phyloP scores from a whole-genome alignment of 2,329 filamentous ascomycete species.

The Aspergillus cejpii region DNA sequence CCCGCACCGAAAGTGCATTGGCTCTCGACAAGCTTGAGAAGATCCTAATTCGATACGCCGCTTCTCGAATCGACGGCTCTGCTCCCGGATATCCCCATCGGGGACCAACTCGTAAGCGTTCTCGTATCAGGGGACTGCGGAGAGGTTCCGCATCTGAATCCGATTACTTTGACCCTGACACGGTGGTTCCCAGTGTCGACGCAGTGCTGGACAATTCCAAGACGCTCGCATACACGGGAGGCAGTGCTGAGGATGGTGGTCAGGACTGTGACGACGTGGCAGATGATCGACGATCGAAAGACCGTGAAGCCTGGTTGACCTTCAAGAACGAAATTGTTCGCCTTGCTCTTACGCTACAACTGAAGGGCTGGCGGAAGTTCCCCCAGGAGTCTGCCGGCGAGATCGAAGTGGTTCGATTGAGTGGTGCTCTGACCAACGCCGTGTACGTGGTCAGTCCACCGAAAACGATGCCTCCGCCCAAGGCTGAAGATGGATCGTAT shows the following conservation, averaged over 20 bases:
- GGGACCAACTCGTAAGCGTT: constrained; percentile 32
- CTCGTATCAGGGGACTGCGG: constrained; percentile 28
- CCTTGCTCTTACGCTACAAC: constrained; percentile 74
- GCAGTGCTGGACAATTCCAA: constrained; percentile 83
- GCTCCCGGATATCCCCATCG: constrained; percentile 16
- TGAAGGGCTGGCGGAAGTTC: constrained; percentile 88
- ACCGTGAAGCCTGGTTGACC: constrained; percentile 67
- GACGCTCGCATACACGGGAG: constrained; percentile 68
- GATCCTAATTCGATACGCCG: constrained; percentile 50
- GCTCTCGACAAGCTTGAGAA: constrained; percentile 74
- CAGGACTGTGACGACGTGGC: constrained; percentile 36
- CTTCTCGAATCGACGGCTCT: constrained; percentile 25
- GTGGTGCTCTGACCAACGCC: constrained; percentile 90
- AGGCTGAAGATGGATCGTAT: constrained; percentile 35
- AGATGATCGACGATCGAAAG: constrained; percentile 53
- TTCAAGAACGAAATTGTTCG: constrained; percentile 93
- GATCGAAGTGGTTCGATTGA: constrained; percentile 48
- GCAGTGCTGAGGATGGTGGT: constrained; percentile 39
- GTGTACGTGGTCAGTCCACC: constrained; percentile 92
- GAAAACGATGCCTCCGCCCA: constrained; percentile 48
- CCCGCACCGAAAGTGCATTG: constrained; percentile 60
- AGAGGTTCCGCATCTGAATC: constrained; percentile 67
- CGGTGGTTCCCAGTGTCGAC: constrained; percentile 77
- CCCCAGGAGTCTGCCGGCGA: constrained; percentile 45
- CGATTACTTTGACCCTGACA: constrained; percentile 74